These are phyloP conservation scores for Sesbania bispinosa DNA, from an alignment of 306 rosid species.

Conservation along the genomic window DNA sequence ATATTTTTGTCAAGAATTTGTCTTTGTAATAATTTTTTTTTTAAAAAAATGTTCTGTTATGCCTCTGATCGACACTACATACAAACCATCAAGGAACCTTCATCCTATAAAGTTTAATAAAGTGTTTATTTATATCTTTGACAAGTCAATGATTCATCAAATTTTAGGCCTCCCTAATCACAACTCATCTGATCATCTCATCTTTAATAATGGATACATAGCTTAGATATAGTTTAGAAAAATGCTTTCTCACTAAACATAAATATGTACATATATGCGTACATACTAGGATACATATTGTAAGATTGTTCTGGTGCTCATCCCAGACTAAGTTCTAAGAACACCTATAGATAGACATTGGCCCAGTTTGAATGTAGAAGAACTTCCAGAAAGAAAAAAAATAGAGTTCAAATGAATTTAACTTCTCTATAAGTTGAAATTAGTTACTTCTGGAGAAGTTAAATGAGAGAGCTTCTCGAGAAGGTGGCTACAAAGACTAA, in stretches of 20 bases:
- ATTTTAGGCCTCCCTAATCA: background rate
- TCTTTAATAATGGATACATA: background rate
- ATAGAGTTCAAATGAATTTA: too few relatives aligned
- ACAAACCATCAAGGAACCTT: background rate
- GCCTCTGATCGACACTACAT: too few relatives aligned
- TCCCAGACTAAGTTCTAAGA: background rate
- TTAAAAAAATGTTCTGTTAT: background rate
- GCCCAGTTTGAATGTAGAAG: too few relatives aligned
- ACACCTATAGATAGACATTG: background rate
- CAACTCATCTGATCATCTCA: background rate
- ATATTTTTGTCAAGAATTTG: background rate
- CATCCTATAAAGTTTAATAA: background rate
- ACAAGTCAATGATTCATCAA: background rate
- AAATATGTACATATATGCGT: background rate
- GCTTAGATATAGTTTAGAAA: background rate
- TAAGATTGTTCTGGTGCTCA: background rate
- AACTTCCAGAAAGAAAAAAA: too few relatives aligned
- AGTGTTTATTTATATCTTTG: background rate
- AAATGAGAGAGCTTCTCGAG: too few relatives aligned
- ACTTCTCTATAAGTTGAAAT: too few relatives aligned
- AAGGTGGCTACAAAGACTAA: too few relatives aligned
- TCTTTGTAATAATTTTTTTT: background rate
- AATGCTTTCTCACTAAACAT: background rate
- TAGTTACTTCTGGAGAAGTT: too few relatives aligned
- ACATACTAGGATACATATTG: background rate